Base-by-base conservation (phyloP, 169 alveolate species). In the Eimeria sp. region DNA sequence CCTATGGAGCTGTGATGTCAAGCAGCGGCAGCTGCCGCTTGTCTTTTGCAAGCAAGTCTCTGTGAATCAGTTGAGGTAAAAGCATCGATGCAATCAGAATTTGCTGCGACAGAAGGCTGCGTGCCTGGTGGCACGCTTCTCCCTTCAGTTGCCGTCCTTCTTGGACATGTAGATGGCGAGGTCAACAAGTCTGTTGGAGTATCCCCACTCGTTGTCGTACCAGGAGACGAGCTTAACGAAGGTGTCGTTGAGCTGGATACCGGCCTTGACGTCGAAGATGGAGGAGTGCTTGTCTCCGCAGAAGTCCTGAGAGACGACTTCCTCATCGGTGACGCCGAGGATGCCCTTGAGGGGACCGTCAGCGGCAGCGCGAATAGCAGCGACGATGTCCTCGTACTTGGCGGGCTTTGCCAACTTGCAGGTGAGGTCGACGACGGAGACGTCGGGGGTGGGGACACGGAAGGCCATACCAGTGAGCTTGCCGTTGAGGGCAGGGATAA, bases 171-270 rank as follows among this genome's bases (percentile, higher is more conserved):
- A 95, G 91, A 80, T 95, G 47, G 99, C 99, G 65, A 99, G 98
- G 97, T 99, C 99, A 22, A 99, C 98, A 65, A 99, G 97, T 96
- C 99, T 98, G 99, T 99, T 99, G 95, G 99, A 99, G 98, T 99
- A 99, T 76, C 99, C 99, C 99, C 99, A 99, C 97, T 99, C 99
- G 97, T 99, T 99, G 97, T 99, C 99, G 97, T 99, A 99, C 99
- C 99, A 99, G 63, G 99, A 98, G 72, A 99, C 99, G 57, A 99
- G 98, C 98, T 99, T 99, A 96, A 99, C 99, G 98, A 99, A 99
- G 95, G 98, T 98, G 96, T 98, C 99, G 98, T 98, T 99, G 87
- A 99, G 98, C 70, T 99, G 98, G 92, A 99, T 99, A 83, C 99
- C 99, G 51, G 99, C 99, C 96, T 98, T 98, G 95, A 98, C 97